Percentiles rank a stretch among this genome's conserved stretches.
Conservation (phyloP, 164 flowering plant genomes). For the Platanus orientalis region DNA sequence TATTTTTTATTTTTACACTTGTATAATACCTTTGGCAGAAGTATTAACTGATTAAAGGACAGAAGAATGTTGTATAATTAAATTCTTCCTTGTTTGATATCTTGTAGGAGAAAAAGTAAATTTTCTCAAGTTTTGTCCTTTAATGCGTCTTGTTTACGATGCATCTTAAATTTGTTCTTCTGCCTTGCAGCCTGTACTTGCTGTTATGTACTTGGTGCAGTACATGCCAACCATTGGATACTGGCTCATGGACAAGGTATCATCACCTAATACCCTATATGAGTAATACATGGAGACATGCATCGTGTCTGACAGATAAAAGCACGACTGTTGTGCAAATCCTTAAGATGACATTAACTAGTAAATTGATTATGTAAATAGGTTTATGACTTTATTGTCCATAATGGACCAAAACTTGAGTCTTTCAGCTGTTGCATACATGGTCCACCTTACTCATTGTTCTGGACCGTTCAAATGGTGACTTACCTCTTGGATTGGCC, state of each 20-base stretch:
- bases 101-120: no score
- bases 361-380: not conserved
- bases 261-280: not conserved
- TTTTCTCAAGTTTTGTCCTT: no score
- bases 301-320: not conserved
- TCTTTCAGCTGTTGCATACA: not conserved
- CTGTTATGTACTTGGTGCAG: slow-evolving; percentile 92
- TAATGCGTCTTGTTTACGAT: no score
- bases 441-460: no score
- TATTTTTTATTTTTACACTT: no score
- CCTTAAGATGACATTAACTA: not conserved
- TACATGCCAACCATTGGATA: slow-evolving; percentile 85
- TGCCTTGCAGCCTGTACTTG: slow-evolving; percentile 83
- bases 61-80: no score
- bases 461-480: no score
- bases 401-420: not conserved
- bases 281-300: not conserved
- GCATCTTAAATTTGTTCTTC: not conserved
- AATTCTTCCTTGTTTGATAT: no score
- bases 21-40: no score
- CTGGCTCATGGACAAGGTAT: slow-evolving; percentile 99
- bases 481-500: no score
- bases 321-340: not conserved
- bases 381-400: not conserved
- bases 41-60: no score